Conservation (phyloP, 1,139 yeast species). For the Saccharomycopsis hybrid region DNA sequence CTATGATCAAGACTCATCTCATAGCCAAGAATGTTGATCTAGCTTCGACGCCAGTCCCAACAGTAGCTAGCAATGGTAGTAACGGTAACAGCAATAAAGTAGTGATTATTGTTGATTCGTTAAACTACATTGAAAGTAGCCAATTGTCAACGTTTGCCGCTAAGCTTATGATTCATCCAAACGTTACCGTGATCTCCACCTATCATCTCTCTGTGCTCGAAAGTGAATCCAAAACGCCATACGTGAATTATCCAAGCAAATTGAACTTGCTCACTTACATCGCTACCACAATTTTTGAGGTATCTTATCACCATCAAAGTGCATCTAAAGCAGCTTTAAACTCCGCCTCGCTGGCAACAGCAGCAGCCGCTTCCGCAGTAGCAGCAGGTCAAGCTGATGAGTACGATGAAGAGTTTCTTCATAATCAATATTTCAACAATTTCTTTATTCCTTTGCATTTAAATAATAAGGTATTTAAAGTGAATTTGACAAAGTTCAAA, state of each 20-base stretch:
- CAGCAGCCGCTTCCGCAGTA: no score
- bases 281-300: slow-evolving; percentile 65
- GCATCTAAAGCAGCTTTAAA: slow-evolving; percentile 10
- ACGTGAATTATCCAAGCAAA: slow-evolving; percentile 43
- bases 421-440: slow-evolving; percentile 40
- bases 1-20: not conserved
- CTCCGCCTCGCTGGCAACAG: no score
- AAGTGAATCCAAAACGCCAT: slow-evolving; percentile 23
- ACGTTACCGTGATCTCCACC: slow-evolving; percentile 49
- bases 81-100: slow-evolving; percentile 5
- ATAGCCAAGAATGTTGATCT: not conserved
- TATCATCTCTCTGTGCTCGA: slow-evolving; percentile 50
- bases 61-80: no score
- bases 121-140: slow-evolving; percentile 49
- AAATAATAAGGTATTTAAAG: slow-evolving; percentile 41
- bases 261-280: slow-evolving; percentile 50
- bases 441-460: slow-evolving; percentile 24
- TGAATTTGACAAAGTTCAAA: slow-evolving; percentile 60
- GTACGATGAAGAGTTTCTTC: slow-evolving; percentile 34
- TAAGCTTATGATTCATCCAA: slow-evolving; percentile 45
- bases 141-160: slow-evolving; percentile 49
- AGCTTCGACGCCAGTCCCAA: no score
- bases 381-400: not conserved
- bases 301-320: slow-evolving; percentile 36
- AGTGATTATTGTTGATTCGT: slow-evolving; percentile 56